phyloP scores from a whole-genome alignment of 129 eudicot species.

The Tanacetum coccineum region DNA sequence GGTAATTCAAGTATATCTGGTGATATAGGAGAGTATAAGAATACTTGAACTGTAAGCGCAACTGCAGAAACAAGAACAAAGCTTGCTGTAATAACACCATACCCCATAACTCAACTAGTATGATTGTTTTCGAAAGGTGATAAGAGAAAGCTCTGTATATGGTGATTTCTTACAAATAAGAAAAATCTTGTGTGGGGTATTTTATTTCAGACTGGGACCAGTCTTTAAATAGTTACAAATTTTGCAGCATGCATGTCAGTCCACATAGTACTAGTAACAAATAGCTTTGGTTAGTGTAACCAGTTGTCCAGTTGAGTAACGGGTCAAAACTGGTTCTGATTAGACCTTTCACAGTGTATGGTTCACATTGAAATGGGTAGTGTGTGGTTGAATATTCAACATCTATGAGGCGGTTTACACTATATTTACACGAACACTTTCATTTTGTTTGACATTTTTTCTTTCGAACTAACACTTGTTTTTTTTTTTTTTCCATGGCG shows the following conservation, averaged over 20 bases:
- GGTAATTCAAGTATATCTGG: neutral
- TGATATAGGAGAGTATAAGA: slow-evolving; percentile 48
- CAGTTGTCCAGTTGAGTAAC: neutral
- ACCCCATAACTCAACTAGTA: slow-evolving; percentile 20
- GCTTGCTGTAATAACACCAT: slow-evolving; percentile 14
- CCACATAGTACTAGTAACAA: slow-evolving; percentile 10
- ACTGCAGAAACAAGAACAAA: slow-evolving; percentile 37
- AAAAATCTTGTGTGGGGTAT: neutral
- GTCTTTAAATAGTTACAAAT: neutral
- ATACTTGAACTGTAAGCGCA: slow-evolving; percentile 48
- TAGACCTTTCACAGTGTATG: too few species aligned
- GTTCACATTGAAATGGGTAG: too few species aligned
- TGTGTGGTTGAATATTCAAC: too few species aligned
- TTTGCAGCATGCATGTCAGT: neutral
- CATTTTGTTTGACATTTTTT: too few species aligned
- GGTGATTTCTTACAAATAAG: too few species aligned
- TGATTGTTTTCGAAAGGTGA: neutral
- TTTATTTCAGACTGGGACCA: neutral
- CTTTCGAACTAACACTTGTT: too few species aligned
- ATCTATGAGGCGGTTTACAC: too few species aligned
- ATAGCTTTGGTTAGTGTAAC: neutral
- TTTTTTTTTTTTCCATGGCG: too few species aligned
- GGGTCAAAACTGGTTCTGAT: neutral
- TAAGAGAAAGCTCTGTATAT: neutral
- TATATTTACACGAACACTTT: too few species aligned